phyloP scores from a whole-genome alignment of 768 basidiomycete species.

The Leucocoprinus birnbaumii region DNA sequence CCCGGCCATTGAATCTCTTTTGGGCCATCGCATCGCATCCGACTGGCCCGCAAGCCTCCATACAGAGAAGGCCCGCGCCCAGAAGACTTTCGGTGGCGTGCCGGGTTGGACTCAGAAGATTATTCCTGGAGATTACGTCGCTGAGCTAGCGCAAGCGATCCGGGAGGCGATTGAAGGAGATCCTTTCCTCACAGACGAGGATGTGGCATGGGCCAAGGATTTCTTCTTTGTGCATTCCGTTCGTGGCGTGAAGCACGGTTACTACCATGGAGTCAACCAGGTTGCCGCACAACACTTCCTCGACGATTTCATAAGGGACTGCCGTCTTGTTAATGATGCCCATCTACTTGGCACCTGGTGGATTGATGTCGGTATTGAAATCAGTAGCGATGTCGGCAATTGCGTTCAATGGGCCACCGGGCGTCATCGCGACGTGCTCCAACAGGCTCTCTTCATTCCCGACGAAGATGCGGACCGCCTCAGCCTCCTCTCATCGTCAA shows the following conservation, averaged over 20 bases:
- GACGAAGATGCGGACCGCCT: conserved; percentile 1
- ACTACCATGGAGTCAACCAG: neutral
- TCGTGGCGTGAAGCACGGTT: conserved; percentile 12
- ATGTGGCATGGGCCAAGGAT: neutral
- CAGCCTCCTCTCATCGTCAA: neutral
- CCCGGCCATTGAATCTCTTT: conserved; percentile 17
- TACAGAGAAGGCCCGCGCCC: conserved; percentile 20
- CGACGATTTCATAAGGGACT: neutral
- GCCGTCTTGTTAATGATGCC: neutral
- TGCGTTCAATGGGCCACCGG: conserved; percentile 17
- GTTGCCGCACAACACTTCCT: neutral
- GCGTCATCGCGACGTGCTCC: neutral
- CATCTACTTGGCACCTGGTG: conserved; percentile 15
- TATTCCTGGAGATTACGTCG: conserved; percentile 11
- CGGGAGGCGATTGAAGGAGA: no score
- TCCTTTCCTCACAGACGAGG: neutral
- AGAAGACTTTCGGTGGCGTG: conserved; percentile 12
- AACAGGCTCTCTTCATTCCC: neutral
- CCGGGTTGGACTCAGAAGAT: conserved; percentile 18
- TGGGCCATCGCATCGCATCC: neutral
- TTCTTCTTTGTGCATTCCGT: conserved; percentile 13
- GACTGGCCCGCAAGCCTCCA: conserved; percentile 25
- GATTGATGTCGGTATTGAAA: conserved; percentile 20
- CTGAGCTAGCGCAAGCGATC: no score
- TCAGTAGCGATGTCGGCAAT: conserved; percentile 1